These are phyloP conservation scores for Hygrocybe coccinea DNA, from an alignment of 768 basidiomycete genomes.

Conservation along the genomic window DNA sequence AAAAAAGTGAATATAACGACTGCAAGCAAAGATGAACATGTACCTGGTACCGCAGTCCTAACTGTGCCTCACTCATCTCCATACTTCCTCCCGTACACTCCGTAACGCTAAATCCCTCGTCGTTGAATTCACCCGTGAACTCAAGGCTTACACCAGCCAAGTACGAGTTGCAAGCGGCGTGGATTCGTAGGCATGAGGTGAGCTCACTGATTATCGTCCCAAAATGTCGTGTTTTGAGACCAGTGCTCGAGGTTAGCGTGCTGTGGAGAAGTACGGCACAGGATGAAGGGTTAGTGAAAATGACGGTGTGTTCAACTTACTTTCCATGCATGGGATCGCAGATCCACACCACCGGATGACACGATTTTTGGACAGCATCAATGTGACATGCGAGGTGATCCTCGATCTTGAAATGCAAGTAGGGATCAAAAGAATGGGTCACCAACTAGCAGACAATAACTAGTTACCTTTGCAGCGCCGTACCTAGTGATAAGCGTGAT, in stretches of 20 bases:
- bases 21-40: not conserved
- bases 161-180: slow-evolving; percentile 64
- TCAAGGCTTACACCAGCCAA: slow-evolving; percentile 85
- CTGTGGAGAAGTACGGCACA: slow-evolving; percentile 33
- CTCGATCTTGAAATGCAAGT: slow-evolving; percentile 51
- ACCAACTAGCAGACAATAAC: not conserved
- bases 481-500: slow-evolving; percentile 92
- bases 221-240: slow-evolving; percentile 89
- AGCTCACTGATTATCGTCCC: slow-evolving; percentile 86
- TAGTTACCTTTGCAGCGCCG: slow-evolving; percentile 72
- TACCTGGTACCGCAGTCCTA: slow-evolving; percentile 87
- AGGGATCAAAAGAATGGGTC: not conserved
- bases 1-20: not conserved
- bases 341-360: slow-evolving; percentile 88
- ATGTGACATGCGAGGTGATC: slow-evolving; percentile 77
- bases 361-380: slow-evolving; percentile 66
- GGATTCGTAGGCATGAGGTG: slow-evolving; percentile 75
- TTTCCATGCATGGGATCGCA: slow-evolving; percentile 99
- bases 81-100: slow-evolving; percentile 97
- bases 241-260: slow-evolving; percentile 74
- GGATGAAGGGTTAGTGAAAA: not conserved
- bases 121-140: slow-evolving; percentile 86
- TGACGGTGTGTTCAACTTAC: slow-evolving; percentile 44
- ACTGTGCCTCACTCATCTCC: slow-evolving; percentile 84
- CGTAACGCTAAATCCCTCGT: slow-evolving; percentile 91